These are phyloP conservation scores for Cetraspora pellucida DNA, from an alignment of 192 early-diverging fungal species.

Conservation along the genomic window DNA sequence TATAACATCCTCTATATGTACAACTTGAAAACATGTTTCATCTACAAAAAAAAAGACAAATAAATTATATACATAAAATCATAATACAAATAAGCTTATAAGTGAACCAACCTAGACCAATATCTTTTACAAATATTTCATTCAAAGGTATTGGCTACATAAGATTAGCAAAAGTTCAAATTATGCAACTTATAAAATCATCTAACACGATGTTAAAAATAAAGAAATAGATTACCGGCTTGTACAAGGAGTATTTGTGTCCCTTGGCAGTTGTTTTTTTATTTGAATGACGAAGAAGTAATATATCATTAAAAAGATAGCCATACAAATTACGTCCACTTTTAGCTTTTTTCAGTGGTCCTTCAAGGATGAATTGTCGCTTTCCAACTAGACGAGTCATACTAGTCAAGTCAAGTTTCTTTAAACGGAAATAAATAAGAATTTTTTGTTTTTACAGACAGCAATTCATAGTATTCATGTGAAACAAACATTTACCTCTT, in stretches of 20 bases:
- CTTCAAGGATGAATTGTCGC: constrained; percentile 71
- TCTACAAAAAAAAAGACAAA: constrained; percentile 1
- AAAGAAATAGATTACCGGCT: neutral
- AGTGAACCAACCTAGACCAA: constrained; percentile 1
- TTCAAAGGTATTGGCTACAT: constrained; percentile 24
- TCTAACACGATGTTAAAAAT: neutral
- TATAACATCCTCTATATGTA: constrained; percentile 21
- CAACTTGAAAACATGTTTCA: constrained; percentile 21
- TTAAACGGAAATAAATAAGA: constrained; percentile 13
- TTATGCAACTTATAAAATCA: neutral
- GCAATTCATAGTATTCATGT: neutral
- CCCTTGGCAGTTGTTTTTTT: constrained; percentile 1
- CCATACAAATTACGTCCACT: constrained; percentile 75
- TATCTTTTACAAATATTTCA: constrained; percentile 27
- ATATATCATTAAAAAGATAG: constrained; percentile 74
- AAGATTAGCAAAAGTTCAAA: neutral
- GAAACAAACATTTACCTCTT: constrained; percentile 39
- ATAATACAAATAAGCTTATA: too few species aligned
- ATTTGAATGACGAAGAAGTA: constrained; percentile 50
- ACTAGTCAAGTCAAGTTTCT: constrained; percentile 60
- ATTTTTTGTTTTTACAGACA: neutral
- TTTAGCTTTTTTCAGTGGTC: constrained; percentile 71
- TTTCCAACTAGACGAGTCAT: constrained; percentile 59
- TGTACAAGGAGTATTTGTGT: constrained; percentile 26
- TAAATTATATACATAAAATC: neutral